These are phyloP conservation scores for Pelargonium citronellum DNA, from an alignment of 441 rosid genomes.

Conservation along the genomic window DNA sequence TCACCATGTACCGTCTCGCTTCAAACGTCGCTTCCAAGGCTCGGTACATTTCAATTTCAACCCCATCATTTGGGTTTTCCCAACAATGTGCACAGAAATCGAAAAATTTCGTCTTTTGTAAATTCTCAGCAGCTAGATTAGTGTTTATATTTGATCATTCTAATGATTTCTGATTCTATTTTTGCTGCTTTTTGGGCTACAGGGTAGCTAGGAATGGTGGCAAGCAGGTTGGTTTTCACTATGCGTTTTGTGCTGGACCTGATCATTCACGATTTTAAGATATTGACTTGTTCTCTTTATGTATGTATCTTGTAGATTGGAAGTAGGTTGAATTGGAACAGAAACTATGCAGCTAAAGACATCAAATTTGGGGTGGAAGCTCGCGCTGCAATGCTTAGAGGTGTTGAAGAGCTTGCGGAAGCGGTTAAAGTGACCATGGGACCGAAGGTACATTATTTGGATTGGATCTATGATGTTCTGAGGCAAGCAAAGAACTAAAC, in stretches of 20 bases:
- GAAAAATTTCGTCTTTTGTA: no score
- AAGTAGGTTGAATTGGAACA: constrained; percentile 39
- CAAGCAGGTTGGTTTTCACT: constrained; percentile 1
- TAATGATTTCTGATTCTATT: neutral
- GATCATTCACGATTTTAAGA: neutral
- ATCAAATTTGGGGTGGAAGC: constrained; percentile 71
- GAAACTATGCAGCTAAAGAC: constrained; percentile 77
- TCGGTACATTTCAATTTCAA: neutral
- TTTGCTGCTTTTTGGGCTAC: neutral
- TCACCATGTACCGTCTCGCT: neutral
- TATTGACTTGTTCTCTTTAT: neutral
- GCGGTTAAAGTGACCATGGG: constrained; percentile 97
- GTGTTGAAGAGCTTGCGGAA: constrained; percentile 84
- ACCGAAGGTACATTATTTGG: constrained; percentile 52
- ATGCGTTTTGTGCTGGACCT: neutral
- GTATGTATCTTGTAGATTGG: neutral
- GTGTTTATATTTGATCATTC: neutral
- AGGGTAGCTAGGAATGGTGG: neutral
- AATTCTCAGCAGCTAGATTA: neutral
- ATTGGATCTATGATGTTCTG: neutral
- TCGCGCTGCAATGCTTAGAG: constrained; percentile 85
- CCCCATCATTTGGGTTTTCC: no score
- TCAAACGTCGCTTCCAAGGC: neutral
- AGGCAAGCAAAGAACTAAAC: neutral
- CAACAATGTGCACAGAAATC: no score